Percentiles rank a stretch among this genome's conserved stretches.
Conservation (phyloP, 768 basidiomycete species). For the Hericium erinaceus region DNA sequence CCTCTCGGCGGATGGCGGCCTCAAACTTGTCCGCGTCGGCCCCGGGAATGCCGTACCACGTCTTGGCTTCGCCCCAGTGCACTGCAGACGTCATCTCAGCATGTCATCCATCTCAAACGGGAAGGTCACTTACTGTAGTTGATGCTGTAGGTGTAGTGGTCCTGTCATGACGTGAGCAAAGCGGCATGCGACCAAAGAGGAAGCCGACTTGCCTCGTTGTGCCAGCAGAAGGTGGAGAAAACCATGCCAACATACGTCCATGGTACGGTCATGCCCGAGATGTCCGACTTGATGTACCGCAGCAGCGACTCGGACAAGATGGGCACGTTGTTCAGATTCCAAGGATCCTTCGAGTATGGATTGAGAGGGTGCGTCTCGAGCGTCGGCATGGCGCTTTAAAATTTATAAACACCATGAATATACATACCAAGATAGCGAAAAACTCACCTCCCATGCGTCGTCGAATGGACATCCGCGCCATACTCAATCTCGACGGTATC, state of each 20-base stretch:
- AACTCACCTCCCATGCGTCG: constrained; percentile 86
- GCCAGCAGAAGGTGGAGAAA: constrained; percentile 99
- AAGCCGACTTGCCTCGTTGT: constrained; percentile 67
- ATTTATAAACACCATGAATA: constrained; percentile 2
- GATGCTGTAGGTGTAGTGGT: constrained; percentile 96
- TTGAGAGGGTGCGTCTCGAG: constrained; percentile 89
- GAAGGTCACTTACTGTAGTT: constrained; percentile 64
- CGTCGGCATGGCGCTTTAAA: constrained; percentile 82
- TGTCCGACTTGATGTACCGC: constrained; percentile 96
- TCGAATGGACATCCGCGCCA: constrained; percentile 98
- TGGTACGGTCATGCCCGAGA: constrained; percentile 98
- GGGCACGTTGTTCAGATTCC: constrained; percentile 98
- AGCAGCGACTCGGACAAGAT: constrained; percentile 88
- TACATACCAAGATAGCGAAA: constrained; percentile 10
- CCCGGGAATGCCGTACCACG: constrained; percentile 99
- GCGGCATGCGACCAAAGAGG: constrained; percentile 1
- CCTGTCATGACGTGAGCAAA: constrained; percentile 34
- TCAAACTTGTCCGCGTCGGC: constrained; percentile 94
- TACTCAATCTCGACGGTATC: constrained; percentile 98
- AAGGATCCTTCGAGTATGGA: constrained; percentile 80
- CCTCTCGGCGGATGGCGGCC: constrained; percentile 87
- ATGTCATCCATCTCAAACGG: neutral
- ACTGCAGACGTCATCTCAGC: constrained; percentile 35
- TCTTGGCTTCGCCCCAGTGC: constrained; percentile 99
- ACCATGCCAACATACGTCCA: constrained; percentile 99